Conservation (phyloP, 192 early-diverging fungal species). For the Backusella tuberculispora region DNA sequence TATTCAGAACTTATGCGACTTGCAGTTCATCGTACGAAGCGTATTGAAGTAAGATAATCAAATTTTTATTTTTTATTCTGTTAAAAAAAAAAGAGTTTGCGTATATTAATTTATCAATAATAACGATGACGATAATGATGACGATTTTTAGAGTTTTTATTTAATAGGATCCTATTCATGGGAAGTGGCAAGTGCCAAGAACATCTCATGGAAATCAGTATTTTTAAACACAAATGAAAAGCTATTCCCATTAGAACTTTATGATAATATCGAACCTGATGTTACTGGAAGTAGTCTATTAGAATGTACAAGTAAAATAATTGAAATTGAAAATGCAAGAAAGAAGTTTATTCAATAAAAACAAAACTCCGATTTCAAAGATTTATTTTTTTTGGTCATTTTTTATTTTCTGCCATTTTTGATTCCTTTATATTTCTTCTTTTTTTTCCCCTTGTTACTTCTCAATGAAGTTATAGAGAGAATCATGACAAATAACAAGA, state of each 20-base stretch:
- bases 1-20: conserved; percentile 37
- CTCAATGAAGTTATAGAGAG: conserved; percentile 3
- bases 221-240: conserved; percentile 31
- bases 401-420: conserved; percentile 2
- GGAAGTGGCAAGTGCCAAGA: conserved; percentile 41
- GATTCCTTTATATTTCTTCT: not conserved
- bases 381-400: not conserved
- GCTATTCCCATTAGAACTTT: conserved; percentile 20
- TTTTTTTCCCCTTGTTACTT: not conserved
- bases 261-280: conserved; percentile 26
- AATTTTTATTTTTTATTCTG: not conserved
- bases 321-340: conserved; percentile 22
- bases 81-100: not conserved
- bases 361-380: not conserved
- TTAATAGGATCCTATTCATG: conserved; percentile 37
- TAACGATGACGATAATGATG: no score
- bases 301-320: conserved; percentile 31
- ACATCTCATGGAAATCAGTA: conserved; percentile 29
- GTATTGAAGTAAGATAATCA: conserved; percentile 34
- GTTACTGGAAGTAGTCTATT: conserved; percentile 23
- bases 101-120: not conserved
- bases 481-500: not conserved
- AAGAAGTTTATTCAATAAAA: not conserved
- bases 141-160: conserved; percentile 34
- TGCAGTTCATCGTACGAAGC: conserved; percentile 28